A percentile compares a stretch with the other conserved stretches of the same genome.
phyloP scores from a whole-genome alignment of 257 asterid genomes.

The Ocimum tenuiflorum region DNA sequence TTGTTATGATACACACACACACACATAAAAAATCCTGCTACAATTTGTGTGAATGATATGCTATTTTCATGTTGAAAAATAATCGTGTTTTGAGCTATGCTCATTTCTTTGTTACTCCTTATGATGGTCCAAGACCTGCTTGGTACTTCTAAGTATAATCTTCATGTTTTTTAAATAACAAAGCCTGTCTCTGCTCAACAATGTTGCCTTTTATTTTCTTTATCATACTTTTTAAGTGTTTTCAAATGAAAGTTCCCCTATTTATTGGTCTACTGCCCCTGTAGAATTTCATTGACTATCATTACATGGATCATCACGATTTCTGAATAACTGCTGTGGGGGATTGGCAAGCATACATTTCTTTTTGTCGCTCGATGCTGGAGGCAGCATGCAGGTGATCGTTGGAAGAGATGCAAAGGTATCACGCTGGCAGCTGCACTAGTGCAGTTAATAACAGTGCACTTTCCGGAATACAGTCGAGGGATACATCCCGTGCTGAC shows the following conservation, averaged over 20 bases:
- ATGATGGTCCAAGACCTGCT: neutral
- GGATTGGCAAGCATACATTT: slow-evolving; percentile 21
- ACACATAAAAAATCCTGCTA: neutral
- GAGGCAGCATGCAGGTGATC: slow-evolving; percentile 94
- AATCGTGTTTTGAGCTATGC: neutral
- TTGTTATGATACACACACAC: neutral
- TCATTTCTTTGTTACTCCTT: neutral
- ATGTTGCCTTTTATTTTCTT: neutral
- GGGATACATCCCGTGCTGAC: slow-evolving; percentile 77
- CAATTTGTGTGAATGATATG: neutral
- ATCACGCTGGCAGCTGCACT: slow-evolving; percentile 91
- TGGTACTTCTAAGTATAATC: neutral
- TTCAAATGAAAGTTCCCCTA: neutral
- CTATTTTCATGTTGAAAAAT: neutral
- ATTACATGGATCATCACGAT: neutral
- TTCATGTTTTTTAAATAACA: neutral
- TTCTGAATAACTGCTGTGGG: slow-evolving; percentile 14
- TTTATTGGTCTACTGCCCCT: neutral
- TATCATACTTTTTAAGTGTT: neutral
- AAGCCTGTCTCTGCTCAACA: neutral
- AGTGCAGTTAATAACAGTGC: slow-evolving; percentile 91
- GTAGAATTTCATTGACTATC: neutral
- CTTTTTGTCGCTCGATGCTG: slow-evolving; percentile 64
- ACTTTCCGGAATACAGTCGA: slow-evolving; percentile 59
- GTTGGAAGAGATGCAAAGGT: slow-evolving; percentile 96